Evolutionary conservation across 805 yeast genomes (phyloP), one percentile per base, ranked within the genome.

Genomic region (Debaryomyces castellii): DNA sequence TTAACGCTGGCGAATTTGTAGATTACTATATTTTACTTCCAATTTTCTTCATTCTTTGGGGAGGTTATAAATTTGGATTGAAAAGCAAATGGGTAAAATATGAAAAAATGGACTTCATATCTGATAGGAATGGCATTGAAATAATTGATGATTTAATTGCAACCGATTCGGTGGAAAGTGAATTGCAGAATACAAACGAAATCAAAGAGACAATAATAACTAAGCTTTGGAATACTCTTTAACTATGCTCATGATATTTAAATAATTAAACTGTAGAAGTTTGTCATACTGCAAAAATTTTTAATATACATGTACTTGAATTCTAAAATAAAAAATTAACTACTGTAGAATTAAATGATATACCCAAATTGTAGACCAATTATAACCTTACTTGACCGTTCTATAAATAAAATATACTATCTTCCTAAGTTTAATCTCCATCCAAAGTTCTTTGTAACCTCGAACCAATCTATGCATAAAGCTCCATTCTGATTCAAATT

Each of bases 31-130:
- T 57, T 24, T 46, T 55, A 54, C 36, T 57, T 6, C 58, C 58
- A 9, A 36, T 53, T 12, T 48, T 49, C 30, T 49, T 49, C 5
- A 44, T 51, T 14, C 12, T 51, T 27, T 72, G 76, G 76, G 67
- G 70, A 68, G 18, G 62, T 4, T 56, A 51, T 44, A 72, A 66
- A 44, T 25, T 80, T 28, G 64, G 62, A 45, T 52, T 55, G 16
- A 54, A 54, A 34, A 76, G 71, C 45, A 54, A 57, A 30, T 72
- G 69, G 53, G 64, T 70, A 8, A 62, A 56, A 44, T 53, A 55
- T 18, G 69, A 67, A 42, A 75, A 73, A 22, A 75, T 75, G 79
- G 79, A 75, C 54, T 73, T 75, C 42, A 73, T 62, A 20, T 63
- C 74, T 4, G 78, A 71, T 46, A 62, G 73, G 45, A 39, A 18